Percentiles rank a stretch among this genome's conserved stretches.
These are phyloP conservation scores for Aurifilum marmelostoma DNA, from an alignment of 2,329 filamentous ascomycete species.

Conservation along the genomic window DNA sequence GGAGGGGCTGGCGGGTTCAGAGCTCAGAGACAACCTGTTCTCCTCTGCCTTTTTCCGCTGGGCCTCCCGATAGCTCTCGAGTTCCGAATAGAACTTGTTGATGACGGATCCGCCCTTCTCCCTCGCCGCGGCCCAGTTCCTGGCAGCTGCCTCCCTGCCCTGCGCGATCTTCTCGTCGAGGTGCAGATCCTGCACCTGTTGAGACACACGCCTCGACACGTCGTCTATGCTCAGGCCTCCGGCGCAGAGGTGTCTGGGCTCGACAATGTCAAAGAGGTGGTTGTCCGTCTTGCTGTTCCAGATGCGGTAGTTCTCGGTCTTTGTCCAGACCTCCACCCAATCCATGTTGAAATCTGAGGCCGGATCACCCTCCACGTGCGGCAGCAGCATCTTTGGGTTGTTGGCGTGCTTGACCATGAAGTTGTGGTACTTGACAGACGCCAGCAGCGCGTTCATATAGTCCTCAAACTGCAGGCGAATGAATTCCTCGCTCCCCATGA, in stretches of 20 bases:
- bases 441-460: slow-evolving; percentile 86
- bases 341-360: slow-evolving; percentile 80
- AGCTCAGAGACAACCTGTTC: slow-evolving; percentile 36
- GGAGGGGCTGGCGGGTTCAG: slow-evolving; percentile 49
- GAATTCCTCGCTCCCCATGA: slow-evolving; percentile 94
- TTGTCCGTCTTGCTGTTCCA: slow-evolving; percentile 82
- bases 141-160: slow-evolving; percentile 82
- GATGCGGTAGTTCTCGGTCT: slow-evolving; percentile 88
- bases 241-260: slow-evolving; percentile 90
- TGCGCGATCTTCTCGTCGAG: slow-evolving; percentile 87
- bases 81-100: slow-evolving; percentile 86
- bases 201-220: slow-evolving; percentile 83
- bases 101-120: slow-evolving; percentile 88
- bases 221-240: slow-evolving; percentile 93
- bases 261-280: slow-evolving; percentile 91
- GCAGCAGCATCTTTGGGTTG: slow-evolving; percentile 64
- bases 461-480: slow-evolving; percentile 97
- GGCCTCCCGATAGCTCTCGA: slow-evolving; percentile 78
- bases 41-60: slow-evolving; percentile 68
- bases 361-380: slow-evolving; percentile 79
- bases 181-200: slow-evolving; percentile 92
- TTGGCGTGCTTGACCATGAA: slow-evolving; percentile 58
- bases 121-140: slow-evolving; percentile 83
- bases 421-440: slow-evolving; percentile 86
- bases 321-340: slow-evolving; percentile 85